phyloP scores from a whole-genome alignment of 306 rosid genomes.

The Dryas octopetala region DNA sequence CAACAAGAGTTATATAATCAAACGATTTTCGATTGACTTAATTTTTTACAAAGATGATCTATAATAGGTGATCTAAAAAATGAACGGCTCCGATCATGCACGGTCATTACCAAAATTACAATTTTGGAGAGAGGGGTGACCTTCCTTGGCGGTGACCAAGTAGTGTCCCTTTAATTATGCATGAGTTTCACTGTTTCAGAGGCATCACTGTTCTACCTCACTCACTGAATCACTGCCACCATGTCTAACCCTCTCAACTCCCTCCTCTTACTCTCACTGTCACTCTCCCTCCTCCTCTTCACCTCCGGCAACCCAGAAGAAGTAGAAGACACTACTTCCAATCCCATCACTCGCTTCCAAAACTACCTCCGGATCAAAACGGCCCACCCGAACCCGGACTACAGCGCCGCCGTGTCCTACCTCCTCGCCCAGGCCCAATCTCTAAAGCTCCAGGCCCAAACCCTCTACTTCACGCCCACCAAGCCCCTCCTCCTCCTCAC shows the following conservation, averaged over 20 bases:
- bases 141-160: no score
- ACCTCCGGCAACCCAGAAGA: background rate
- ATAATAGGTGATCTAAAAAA: no score
- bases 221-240: background rate
- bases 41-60: no score
- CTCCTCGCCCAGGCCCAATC: constrained; percentile 54
- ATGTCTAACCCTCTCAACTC: background rate
- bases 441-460: constrained; percentile 41
- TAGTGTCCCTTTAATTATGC: no score
- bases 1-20: no score
- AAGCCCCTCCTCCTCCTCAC: constrained; percentile 79
- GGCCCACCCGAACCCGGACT: constrained; percentile 79
- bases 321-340: constrained; percentile 25
- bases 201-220: no score
- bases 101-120: no score
- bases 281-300: constrained; percentile 2
- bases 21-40: no score
- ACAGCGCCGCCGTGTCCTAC: constrained; percentile 67
- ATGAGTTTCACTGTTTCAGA: no score
- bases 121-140: no score
- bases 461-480: constrained; percentile 48
- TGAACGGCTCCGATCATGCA: no score
- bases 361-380: constrained; percentile 76
- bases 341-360: constrained; percentile 75
- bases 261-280: background rate